These are phyloP conservation scores for Picea glauca DNA, from an alignment of 75 land plant species.

Conservation along the genomic window DNA sequence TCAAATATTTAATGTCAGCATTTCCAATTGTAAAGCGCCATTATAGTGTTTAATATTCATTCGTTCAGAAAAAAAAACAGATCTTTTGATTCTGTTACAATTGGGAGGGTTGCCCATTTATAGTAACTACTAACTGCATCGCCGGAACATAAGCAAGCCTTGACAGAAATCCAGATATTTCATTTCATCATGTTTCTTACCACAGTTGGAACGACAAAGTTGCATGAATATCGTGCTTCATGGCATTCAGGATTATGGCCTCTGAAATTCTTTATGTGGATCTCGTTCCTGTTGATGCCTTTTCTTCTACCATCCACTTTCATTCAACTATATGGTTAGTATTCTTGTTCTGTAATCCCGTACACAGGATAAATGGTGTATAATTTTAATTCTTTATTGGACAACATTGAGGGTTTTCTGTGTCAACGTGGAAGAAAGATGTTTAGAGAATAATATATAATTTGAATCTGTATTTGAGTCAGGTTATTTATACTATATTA, in stretches of 20 bases:
- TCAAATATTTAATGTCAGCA: not conserved
- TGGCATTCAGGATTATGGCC: constrained; percentile 98
- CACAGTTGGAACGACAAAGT: constrained; percentile 71
- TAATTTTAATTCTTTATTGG: not conserved
- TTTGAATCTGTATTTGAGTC: not conserved
- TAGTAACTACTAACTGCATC: not conserved
- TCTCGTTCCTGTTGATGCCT: constrained; percentile 42
- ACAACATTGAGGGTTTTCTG: not conserved
- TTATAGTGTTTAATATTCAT: not conserved
- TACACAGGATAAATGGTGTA: not conserved
- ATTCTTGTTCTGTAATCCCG: not conserved
- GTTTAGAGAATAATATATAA: not conserved
- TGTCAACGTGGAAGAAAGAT: not conserved
- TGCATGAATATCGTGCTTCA: constrained; percentile 36
- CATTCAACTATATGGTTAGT: constrained; percentile 82
- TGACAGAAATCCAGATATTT: constrained; percentile 45
- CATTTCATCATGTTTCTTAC: constrained; percentile 76
- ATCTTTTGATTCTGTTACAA: not conserved
- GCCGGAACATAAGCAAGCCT: constrained; percentile 12
- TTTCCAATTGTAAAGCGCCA: not conserved
- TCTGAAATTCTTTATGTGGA: constrained; percentile 61
- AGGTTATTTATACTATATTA: not conserved
- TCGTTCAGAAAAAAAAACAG: not conserved
- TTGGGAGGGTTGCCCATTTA: not conserved
- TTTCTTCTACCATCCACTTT: constrained; percentile 69